Evolutionary conservation across 805 yeast genomes (phyloP).

Genomic region (Phaffomyces opuntiae): DNA sequence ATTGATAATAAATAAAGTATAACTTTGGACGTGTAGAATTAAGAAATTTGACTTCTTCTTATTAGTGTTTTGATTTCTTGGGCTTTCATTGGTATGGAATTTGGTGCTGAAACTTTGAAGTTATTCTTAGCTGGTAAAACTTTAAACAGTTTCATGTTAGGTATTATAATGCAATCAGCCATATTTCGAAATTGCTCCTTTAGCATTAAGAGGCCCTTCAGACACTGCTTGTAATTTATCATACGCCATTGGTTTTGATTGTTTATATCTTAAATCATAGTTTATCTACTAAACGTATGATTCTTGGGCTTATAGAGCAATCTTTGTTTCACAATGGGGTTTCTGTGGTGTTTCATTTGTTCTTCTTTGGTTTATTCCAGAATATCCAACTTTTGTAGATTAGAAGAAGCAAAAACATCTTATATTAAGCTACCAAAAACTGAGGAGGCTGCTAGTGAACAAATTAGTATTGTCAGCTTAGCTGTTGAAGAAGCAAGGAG

Average conservation of each 20-base stretch:
- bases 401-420: constrained; percentile 28
- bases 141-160: constrained; percentile 34
- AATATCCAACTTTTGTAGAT: constrained; percentile 34
- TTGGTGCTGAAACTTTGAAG: constrained; percentile 29
- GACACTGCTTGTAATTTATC: constrained; percentile 32
- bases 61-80: constrained; percentile 23
- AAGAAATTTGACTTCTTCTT: constrained; percentile 13
- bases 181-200: constrained; percentile 36
- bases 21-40: too few relatives aligned
- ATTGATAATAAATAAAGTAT: too few relatives aligned
- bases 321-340: constrained; percentile 24
- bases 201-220: constrained; percentile 31
- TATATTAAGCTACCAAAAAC: constrained; percentile 15
- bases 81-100: constrained; percentile 33
- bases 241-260: constrained; percentile 30
- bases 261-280: constrained; percentile 23
- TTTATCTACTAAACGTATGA: constrained; percentile 15
- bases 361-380: constrained; percentile 32
- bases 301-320: constrained; percentile 27
- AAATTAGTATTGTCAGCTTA: constrained; percentile 24
- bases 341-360: constrained; percentile 16
- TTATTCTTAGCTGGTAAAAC: constrained; percentile 34
- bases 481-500: constrained; percentile 21
- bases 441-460: constrained; percentile 21
- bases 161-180: constrained; percentile 33